Percentiles rank a stretch among this genome's conserved stretches.
Evolutionary conservation across 129 eudicot genomes (phyloP).

Genomic region (Ambrosia artemisiifolia): DNA sequence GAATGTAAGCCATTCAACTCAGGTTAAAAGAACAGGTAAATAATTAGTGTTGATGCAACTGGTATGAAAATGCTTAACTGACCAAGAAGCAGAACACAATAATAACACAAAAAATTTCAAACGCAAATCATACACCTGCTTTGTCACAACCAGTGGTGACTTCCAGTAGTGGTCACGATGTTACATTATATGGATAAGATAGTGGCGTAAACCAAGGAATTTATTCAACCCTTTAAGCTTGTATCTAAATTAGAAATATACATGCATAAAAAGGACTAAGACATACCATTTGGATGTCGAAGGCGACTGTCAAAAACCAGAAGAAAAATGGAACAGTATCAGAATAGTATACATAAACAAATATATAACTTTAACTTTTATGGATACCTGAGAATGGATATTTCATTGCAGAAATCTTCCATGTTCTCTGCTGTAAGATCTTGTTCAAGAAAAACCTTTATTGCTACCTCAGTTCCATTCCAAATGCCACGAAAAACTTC

Average conservation of each 20-base stretch:
- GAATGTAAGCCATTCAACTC: neutral
- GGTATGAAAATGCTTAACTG: neutral
- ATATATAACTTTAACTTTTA: neutral
- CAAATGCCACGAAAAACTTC: conserved; percentile 97
- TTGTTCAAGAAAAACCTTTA: conserved; percentile 93
- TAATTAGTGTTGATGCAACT: neutral
- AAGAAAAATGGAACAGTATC: conserved; percentile 18
- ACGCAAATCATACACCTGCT: neutral
- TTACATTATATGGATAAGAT: conserved; percentile 9
- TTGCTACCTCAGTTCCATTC: conserved; percentile 98
- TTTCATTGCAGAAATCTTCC: conserved; percentile 99
- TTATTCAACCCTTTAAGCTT: neutral
- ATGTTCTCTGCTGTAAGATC: conserved; percentile 93
- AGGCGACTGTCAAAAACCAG: conserved; percentile 68
- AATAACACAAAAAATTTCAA: neutral
- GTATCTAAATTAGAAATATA: neutral
- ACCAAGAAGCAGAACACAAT: neutral
- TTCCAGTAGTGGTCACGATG: conserved; percentile 16
- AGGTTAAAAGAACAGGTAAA: neutral
- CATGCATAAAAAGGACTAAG: neutral
- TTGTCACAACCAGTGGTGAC: neutral
- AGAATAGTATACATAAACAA: conserved; percentile 20
- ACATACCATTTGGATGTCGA: conserved; percentile 98
- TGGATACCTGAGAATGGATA: conserved; percentile 78
- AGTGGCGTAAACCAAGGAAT: conserved; percentile 2